A percentile compares a stretch with the other conserved stretches of the same genome.
These are phyloP conservation scores for Tetrahymena malaccensis DNA, from an alignment of 73 alveolate genomes.

Conservation along the genomic window DNA sequence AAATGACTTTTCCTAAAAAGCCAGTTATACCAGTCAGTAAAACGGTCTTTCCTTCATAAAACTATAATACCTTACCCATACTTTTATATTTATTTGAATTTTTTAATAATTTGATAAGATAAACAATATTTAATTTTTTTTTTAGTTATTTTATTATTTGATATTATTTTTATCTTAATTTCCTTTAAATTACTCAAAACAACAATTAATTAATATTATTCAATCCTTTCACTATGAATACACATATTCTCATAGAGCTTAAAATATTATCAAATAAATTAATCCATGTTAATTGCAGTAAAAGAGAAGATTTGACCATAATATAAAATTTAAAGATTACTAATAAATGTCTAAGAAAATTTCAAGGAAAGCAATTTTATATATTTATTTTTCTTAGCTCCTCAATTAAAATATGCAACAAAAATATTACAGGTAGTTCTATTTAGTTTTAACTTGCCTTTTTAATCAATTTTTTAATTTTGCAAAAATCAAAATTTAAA, in stretches of 20 bases:
- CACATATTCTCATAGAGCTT: background rate
- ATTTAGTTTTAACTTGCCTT: background rate
- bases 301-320: background rate
- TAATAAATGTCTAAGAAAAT: background rate
- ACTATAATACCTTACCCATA: slow-evolving; percentile 1
- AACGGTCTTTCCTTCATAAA: slow-evolving; percentile 19
- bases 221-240: background rate
- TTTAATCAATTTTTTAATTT: background rate
- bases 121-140: background rate
- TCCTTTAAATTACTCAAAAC: background rate
- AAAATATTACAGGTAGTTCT: background rate
- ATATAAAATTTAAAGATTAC: background rate
- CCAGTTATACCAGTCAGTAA: slow-evolving; percentile 47
- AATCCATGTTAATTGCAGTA: background rate
- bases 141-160: background rate
- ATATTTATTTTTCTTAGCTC: background rate
- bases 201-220: background rate
- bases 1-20: slow-evolving; percentile 71
- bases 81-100: background rate
- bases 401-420: background rate
- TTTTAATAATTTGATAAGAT: background rate
- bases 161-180: background rate
- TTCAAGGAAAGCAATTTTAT: background rate
- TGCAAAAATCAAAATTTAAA: background rate
- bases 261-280: background rate